A percentile compares a stretch with the other conserved stretches of the same genome.
phyloP scores from a whole-genome alignment of 208 protist species.

The Naegleria gruberi region DNA sequence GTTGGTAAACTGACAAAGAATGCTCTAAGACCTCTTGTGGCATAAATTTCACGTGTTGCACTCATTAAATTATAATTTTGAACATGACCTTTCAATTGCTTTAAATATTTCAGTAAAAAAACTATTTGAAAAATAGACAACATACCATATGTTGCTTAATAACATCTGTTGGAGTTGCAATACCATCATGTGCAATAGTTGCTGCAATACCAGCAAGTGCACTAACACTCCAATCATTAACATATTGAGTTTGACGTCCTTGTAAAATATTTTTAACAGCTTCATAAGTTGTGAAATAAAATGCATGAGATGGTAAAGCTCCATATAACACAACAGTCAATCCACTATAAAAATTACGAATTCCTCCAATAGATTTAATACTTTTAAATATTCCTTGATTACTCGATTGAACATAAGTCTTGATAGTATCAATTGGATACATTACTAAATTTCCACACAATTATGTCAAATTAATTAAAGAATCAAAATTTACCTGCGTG shows the following conservation, averaged over 20 bases:
- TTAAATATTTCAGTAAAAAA: conserved; percentile 37
- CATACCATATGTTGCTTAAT: conserved; percentile 85
- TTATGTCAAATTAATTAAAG: too few relatives aligned
- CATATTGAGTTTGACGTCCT: conserved; percentile 26
- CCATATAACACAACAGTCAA: conserved; percentile 62
- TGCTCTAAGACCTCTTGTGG: conserved; percentile 23
- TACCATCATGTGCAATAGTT: conserved; percentile 70
- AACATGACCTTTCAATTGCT: background rate
- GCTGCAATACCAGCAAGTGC: conserved; percentile 51
- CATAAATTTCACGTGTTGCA: background rate
- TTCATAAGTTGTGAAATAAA: conserved; percentile 82
- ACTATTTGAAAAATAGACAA: conserved; percentile 44
- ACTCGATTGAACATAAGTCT: conserved; percentile 62
- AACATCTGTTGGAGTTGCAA: conserved; percentile 82
- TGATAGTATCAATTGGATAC: conserved; percentile 87
- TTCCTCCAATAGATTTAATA: conserved; percentile 38
- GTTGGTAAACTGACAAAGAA: conserved; percentile 75
- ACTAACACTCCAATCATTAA: conserved; percentile 40
- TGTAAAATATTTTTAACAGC: conserved; percentile 61
- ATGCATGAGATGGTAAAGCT: conserved; percentile 74
- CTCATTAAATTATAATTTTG: background rate
- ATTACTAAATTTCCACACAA: conserved; percentile 41
- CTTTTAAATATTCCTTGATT: conserved; percentile 31
- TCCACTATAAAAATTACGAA: conserved; percentile 65
- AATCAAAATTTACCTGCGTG: background rate